A percentile compares a stretch with the other conserved stretches of the same genome.
These are phyloP conservation scores for Syzygium malaccense DNA, from an alignment of 441 rosid genomes.

Conservation along the genomic window DNA sequence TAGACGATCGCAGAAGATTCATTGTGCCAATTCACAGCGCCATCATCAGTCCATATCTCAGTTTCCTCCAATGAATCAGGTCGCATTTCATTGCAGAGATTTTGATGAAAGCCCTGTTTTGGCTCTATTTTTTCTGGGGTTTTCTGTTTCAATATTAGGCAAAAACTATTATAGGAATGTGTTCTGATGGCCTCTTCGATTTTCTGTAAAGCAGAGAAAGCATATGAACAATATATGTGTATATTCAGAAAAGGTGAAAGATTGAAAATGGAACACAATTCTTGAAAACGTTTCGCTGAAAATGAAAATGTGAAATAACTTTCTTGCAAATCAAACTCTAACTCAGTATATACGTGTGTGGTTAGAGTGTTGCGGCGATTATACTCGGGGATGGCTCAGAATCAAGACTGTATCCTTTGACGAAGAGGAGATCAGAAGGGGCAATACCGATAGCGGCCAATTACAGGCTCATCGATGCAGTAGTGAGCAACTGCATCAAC, in stretches of 20 bases:
- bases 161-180: not conserved
- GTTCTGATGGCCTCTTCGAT: not conserved
- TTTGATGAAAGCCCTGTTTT: not conserved
- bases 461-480: constrained; percentile 72
- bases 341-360: not conserved
- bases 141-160: not conserved
- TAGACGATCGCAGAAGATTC: constrained; percentile 17
- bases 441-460: constrained; percentile 76
- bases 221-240: not conserved
- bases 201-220: not conserved
- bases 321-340: not conserved
- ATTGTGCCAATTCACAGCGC: constrained; percentile 28
- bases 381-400: constrained; percentile 74
- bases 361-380: constrained; percentile 69
- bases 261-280: not conserved
- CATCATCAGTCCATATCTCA: constrained; percentile 14
- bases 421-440: constrained; percentile 75
- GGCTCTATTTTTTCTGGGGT: not conserved
- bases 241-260: not conserved
- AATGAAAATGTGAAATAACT: not conserved
- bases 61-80: constrained; percentile 40
- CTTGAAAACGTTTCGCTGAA: not conserved
- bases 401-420: constrained; percentile 61
- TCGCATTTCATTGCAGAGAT: not conserved
- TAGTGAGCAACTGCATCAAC: constrained; percentile 78